phyloP scores from a whole-genome alignment of 202 grass and related monocot species.

The Alloteropsis angusta region DNA sequence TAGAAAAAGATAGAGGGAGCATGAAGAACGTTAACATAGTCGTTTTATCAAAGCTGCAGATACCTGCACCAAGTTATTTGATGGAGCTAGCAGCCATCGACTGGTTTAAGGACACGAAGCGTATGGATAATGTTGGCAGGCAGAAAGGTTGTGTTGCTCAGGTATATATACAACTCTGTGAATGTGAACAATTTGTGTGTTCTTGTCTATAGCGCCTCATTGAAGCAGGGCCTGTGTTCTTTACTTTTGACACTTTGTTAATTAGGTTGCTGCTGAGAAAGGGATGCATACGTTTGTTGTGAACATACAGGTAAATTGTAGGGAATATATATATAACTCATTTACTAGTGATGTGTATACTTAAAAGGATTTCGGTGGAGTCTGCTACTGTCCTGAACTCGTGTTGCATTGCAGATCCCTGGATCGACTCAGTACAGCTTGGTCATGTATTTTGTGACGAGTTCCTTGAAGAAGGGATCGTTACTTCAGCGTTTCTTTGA shows the following conservation, averaged over 20 bases:
- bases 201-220: not conserved
- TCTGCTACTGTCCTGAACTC: not conserved
- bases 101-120: slow-evolving; percentile 79
- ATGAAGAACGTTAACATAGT: not conserved
- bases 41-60: slow-evolving; percentile 31
- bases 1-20: not conserved
- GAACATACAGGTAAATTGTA: slow-evolving; percentile 70
- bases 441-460: slow-evolving; percentile 82
- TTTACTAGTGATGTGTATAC: not conserved
- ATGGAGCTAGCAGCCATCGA: slow-evolving; percentile 81
- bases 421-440: slow-evolving; percentile 84
- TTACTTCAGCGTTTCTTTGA: slow-evolving; percentile 84
- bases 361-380: not conserved
- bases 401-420: slow-evolving; percentile 54
- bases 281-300: slow-evolving; percentile 66
- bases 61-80: slow-evolving; percentile 65
- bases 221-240: not conserved
- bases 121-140: slow-evolving; percentile 80
- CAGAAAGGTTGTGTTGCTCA: slow-evolving; percentile 71
- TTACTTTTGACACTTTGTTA: not conserved
- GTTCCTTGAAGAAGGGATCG: slow-evolving; percentile 48
- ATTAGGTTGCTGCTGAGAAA: slow-evolving; percentile 83
- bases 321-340: not conserved
- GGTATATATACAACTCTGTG: slow-evolving; percentile 40
- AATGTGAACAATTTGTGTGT: not conserved